These are phyloP conservation scores for Musa schizocarpa DNA, from an alignment of 176 grass and related monocot species.

Conservation along the genomic window DNA sequence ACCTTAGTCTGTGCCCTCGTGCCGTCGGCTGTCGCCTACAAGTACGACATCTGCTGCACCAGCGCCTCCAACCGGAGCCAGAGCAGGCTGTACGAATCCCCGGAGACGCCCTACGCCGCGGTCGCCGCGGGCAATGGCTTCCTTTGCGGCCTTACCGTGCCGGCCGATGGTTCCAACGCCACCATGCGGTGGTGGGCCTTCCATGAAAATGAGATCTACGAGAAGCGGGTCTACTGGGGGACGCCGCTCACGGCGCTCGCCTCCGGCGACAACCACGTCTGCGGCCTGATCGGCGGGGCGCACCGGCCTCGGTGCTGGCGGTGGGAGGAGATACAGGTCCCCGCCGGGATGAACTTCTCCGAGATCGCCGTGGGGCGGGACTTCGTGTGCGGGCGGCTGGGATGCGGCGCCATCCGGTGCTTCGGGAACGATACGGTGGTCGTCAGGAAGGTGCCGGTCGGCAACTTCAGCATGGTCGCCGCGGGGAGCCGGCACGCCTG, in stretches of 20 bases:
- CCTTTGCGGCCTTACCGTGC: neutral
- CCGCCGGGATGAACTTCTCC: neutral
- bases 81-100: neutral
- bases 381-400: constrained; percentile 60
- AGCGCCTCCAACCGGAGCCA: neutral
- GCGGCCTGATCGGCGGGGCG: neutral
- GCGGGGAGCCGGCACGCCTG: constrained; percentile 58
- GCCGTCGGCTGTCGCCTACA: neutral
- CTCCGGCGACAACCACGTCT: constrained; percentile 11
- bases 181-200: constrained; percentile 16
- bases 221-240: constrained; percentile 9
- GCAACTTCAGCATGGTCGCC: constrained; percentile 22
- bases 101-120: neutral
- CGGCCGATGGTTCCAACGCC: neutral
- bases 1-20: neutral
- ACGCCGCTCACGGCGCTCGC: neutral
- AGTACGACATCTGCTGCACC: neutral
- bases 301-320: constrained; percentile 2
- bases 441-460: neutral
- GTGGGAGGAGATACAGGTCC: neutral
- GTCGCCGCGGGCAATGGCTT: neutral
- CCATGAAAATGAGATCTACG: constrained; percentile 1
- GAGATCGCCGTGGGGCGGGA: constrained; percentile 13
- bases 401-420: constrained; percentile 13
- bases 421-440: constrained; percentile 25